Conservation (phyloP, 2,329 filamentous ascomycete species). For the Chaetomium olivaceum region DNA sequence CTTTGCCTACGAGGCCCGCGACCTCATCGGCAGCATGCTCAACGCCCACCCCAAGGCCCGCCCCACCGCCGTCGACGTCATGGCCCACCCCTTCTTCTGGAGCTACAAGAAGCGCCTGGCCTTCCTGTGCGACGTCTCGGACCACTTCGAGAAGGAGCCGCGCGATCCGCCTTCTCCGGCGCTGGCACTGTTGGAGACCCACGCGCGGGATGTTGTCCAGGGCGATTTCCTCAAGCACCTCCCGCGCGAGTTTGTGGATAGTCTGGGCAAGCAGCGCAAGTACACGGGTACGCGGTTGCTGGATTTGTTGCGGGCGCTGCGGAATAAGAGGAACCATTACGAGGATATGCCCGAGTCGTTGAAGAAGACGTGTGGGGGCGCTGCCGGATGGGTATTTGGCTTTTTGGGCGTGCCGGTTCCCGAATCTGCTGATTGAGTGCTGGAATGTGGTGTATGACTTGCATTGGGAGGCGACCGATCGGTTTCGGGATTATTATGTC, state of each 20-base stretch:
- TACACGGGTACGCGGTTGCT: conserved; percentile 83
- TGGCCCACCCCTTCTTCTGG: conserved; percentile 98
- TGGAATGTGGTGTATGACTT: conserved; percentile 72
- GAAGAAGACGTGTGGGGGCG: conserved; percentile 66
- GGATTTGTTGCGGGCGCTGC: conserved; percentile 81
- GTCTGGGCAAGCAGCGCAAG: conserved; percentile 89
- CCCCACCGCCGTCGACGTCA: conserved; percentile 74
- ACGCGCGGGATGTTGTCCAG: conserved; percentile 55
- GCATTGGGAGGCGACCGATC: conserved; percentile 61
- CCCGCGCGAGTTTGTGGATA: conserved; percentile 81
- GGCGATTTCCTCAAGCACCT: conserved; percentile 77
- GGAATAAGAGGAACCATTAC: conserved; percentile 98
- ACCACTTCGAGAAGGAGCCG: conserved; percentile 92
- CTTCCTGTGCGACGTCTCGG: conserved; percentile 95
- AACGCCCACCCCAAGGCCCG: conserved; percentile 54
- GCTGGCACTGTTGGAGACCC: conserved; percentile 60
- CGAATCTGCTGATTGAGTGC: conserved; percentile 73
- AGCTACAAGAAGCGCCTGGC: conserved; percentile 78
- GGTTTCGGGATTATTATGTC: conserved; percentile 72
- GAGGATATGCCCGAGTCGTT: conserved; percentile 88
- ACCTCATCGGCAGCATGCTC: conserved; percentile 82
- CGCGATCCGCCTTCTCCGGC: conserved; percentile 75
- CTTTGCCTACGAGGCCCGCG: conserved; percentile 81
- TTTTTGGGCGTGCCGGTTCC: conserved; percentile 82
- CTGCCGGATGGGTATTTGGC: conserved; percentile 77